Base-by-base conservation (phyloP, 805 yeast genomes). In the Wickerhamiella kurtzmanii region DNA sequence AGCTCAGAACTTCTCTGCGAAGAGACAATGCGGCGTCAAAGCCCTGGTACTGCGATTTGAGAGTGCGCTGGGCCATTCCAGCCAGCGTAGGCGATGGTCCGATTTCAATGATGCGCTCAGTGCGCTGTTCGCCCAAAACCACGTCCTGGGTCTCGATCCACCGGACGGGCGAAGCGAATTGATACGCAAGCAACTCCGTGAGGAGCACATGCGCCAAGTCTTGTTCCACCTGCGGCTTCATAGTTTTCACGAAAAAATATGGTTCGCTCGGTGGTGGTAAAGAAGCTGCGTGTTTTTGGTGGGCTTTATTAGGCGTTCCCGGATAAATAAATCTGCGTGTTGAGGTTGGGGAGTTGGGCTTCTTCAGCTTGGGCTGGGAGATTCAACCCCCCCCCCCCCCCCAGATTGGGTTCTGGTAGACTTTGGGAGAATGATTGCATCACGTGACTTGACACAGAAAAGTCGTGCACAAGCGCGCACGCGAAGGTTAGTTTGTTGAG, bases 61-160 rank as follows among this genome's bases (percentile, higher is more conserved):
- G 78, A 52, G 99, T 92, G 72, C 97, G 81, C 57, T 84, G 78
- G 54, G 98, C 97, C 99, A 92, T 92, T 56, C 97, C 97, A 37
- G 96, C 92, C 64, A 92, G 75, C 40, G 98, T 92, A 51, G 99
- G 97, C 43, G 97, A 87, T 51, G 99, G 99, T 47, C 99, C 99
- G 54, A 92, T 85, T 69, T 92, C 99, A 56, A 92, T 96, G 52
- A 92, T 89, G 63, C 98, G 78, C 71, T 94, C 98, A 52, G 96
- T 82, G 69, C 89, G 87, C 76, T 78, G 82, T 59, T 87, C 92
- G 65, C 84, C 83, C 64, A 92, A 76, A 64, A 92, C 83, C 49
- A 92, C 97, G 71, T 92, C 98, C 70, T 92, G 99, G 52, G 98
- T 92, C 66, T 94, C 98, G 66, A 94, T 92, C 97, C 99, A 92